phyloP scores from a whole-genome alignment of 345 rosid species.

The Citrus sinensis region DVS_A1.0 CM039168.1:30011001-30011500 shows the following conservation, averaged over 20 bases:
- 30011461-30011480: too few relatives aligned
- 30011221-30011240: neutral
- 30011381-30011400: too few relatives aligned
- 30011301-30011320: neutral
- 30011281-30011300: neutral
- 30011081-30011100: slow-evolving; percentile 4
- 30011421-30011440: neutral
- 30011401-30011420: too few relatives aligned
- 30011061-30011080: slow-evolving; percentile 20
- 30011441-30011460: neutral
- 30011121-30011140: neutral
- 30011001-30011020: slow-evolving; percentile 80
- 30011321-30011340: neutral
- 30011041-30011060: slow-evolving; percentile 30
- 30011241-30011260: neutral
- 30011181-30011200: neutral
- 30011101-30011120: neutral
- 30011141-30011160: neutral
- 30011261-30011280: neutral
- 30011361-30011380: neutral
- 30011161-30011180: neutral
- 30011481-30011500: neutral
- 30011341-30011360: neutral
- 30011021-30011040: slow-evolving; percentile 50
- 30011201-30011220: neutral